Conservation (phyloP, 2,329 filamentous ascomycete species). For the Sclerotinia sclerotiorum region DNA sequence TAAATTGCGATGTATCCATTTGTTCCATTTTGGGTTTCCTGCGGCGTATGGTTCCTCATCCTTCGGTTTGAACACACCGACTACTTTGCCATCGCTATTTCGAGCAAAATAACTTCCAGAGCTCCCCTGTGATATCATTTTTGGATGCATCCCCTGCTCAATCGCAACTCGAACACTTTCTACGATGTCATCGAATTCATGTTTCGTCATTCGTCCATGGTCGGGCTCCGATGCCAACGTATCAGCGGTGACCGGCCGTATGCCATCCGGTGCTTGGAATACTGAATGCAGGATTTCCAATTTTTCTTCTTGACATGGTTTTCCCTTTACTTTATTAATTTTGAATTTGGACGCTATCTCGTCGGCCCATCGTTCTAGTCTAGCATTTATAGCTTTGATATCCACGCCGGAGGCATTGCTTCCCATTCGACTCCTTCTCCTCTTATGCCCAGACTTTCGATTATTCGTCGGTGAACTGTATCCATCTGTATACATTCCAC, state of each 20-base stretch:
- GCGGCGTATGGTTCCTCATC: constrained; percentile 98
- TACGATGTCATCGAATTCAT: constrained; percentile 83
- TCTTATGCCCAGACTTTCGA: constrained; percentile 44
- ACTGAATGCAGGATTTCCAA: constrained; percentile 97
- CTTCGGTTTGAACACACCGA: constrained; percentile 98
- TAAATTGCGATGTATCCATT: constrained; percentile 97
- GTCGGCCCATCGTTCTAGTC: constrained; percentile 93
- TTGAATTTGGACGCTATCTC: constrained; percentile 98
- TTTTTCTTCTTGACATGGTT: constrained; percentile 74
- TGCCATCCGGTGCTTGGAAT: constrained; percentile 87
- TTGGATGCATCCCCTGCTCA: constrained; percentile 85
- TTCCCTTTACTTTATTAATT: constrained; percentile 72
- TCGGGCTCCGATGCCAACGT: constrained; percentile 61
- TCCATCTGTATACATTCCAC: constrained; percentile 55
- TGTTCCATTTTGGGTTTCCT: constrained; percentile 98
- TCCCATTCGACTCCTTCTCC: constrained; percentile 52
- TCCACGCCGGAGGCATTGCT: constrained; percentile 87
- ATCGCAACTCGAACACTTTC: constrained; percentile 91
- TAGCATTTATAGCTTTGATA: constrained; percentile 95
- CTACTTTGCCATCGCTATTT: constrained; percentile 86
- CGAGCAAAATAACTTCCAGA: constrained; percentile 97
- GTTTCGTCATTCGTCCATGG: constrained; percentile 69
- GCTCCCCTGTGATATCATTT: constrained; percentile 94
- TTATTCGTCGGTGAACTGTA: constrained; percentile 43
- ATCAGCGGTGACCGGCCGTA: constrained; percentile 76